These are phyloP conservation scores for Xylariaceae sp. DNA, from an alignment of 2,329 filamentous ascomycete genomes.

Conservation along the genomic window DNA sequence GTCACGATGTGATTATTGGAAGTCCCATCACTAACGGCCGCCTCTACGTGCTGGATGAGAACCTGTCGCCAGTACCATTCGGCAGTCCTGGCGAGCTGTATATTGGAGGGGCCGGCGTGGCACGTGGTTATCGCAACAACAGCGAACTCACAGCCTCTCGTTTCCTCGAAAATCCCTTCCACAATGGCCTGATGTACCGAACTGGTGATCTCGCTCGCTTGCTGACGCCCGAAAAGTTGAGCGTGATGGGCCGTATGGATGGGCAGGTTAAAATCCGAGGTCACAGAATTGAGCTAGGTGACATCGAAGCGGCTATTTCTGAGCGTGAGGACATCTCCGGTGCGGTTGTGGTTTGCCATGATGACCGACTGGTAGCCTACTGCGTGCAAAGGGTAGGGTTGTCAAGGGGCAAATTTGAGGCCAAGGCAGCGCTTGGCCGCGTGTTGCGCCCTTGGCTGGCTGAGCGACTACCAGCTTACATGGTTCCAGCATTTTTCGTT, in stretches of 20 bases:
- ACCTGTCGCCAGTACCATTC: slow-evolving; percentile 40
- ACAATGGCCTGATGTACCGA: slow-evolving; percentile 30
- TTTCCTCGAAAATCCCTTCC: slow-evolving; percentile 31
- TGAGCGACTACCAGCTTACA: slow-evolving; percentile 31
- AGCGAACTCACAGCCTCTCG: slow-evolving; percentile 19
- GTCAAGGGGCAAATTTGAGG: not conserved
- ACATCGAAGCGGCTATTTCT: slow-evolving; percentile 33
- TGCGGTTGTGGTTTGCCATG: slow-evolving; percentile 32
- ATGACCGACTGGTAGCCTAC: slow-evolving; percentile 37
- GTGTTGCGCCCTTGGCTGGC: slow-evolving; percentile 32
- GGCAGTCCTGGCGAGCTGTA: slow-evolving; percentile 41
- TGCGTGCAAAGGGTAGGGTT: slow-evolving; percentile 20
- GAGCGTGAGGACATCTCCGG: slow-evolving; percentile 26
- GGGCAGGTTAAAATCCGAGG: slow-evolving; percentile 37
- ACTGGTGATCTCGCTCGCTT: slow-evolving; percentile 32
- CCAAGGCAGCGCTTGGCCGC: slow-evolving; percentile 8
- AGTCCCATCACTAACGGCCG: slow-evolving; percentile 38
- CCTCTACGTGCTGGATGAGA: slow-evolving; percentile 45
- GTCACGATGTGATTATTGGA: slow-evolving; percentile 30
- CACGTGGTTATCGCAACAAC: slow-evolving; percentile 38
- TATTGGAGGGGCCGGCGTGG: slow-evolving; percentile 37
- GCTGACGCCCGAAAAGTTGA: slow-evolving; percentile 18
- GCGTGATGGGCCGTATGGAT: slow-evolving; percentile 31
- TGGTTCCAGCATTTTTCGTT: slow-evolving; percentile 36
- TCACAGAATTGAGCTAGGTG: slow-evolving; percentile 35